Evolutionary conservation across 2,329 filamentous ascomycete genomes (phyloP).

Genomic region (Coniochaeta ligniaria): DNA sequence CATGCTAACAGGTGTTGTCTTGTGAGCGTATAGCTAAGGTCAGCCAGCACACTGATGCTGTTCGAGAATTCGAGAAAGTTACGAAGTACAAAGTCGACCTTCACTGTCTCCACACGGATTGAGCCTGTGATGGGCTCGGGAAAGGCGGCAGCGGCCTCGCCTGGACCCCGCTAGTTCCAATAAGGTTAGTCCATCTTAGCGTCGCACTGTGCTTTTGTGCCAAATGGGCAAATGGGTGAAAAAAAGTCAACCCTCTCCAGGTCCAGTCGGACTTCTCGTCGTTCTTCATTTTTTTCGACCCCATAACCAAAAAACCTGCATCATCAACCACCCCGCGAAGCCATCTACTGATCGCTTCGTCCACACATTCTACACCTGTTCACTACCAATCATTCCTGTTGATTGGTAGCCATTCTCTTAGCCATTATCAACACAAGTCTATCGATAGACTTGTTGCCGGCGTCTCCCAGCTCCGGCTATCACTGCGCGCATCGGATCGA

Average conservation of each 20-base stretch:
- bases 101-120: background rate
- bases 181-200: background rate
- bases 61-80: too few species aligned
- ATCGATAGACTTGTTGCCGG: conserved; percentile 4
- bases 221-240: background rate
- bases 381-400: conserved; percentile 1
- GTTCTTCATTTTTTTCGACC: conserved; percentile 3
- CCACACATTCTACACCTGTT: background rate
- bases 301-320: conserved; percentile 2
- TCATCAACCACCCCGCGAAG: background rate
- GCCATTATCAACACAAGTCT: background rate
- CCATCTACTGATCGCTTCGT: background rate
- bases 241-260: conserved; percentile 2
- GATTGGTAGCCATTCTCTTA: background rate
- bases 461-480: conserved; percentile 10
- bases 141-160: conserved; percentile 1
- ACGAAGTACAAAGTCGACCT: too few species aligned
- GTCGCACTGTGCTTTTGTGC: background rate
- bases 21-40: background rate
- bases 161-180: background rate
- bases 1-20: background rate
- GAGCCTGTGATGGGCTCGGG: background rate
- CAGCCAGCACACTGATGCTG: too few species aligned
- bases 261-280: background rate
- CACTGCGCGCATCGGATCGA: conserved; percentile 20